Evolutionary conservation across 2,329 filamentous ascomycete species (phyloP).

Genomic region (Hypoxylon rubiginosum): DNA sequence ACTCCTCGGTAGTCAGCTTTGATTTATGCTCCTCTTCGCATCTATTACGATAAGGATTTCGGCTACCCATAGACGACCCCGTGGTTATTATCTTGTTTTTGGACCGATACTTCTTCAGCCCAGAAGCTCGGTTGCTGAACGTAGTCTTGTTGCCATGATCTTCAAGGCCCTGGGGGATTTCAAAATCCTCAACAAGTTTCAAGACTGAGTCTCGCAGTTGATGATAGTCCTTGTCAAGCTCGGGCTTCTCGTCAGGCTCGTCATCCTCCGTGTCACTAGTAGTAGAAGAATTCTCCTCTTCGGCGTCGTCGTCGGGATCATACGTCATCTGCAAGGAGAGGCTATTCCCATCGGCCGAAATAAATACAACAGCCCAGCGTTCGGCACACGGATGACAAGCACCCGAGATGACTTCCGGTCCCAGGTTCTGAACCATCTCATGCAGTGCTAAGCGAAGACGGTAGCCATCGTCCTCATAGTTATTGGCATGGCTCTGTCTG

Average conservation of each 20-base stretch:
- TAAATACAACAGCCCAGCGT: constrained; percentile 84
- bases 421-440: constrained; percentile 77
- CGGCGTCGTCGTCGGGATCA: constrained; percentile 74
- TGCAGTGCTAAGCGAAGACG: constrained; percentile 76
- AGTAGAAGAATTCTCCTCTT: constrained; percentile 73
- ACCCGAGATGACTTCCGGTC: constrained; percentile 73
- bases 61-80: constrained; percentile 66
- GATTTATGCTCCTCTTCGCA: constrained; percentile 47
- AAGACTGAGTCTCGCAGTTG: constrained; percentile 84
- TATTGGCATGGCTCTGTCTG: constrained; percentile 60
- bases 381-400: constrained; percentile 84
- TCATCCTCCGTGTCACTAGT: constrained; percentile 74
- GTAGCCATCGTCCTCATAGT: constrained; percentile 74
- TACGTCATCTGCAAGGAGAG: constrained; percentile 80
- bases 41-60: constrained; percentile 68
- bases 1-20: constrained; percentile 47
- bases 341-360: constrained; percentile 78
- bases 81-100: constrained; percentile 70
- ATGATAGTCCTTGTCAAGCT: constrained; percentile 83
- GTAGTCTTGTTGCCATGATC: constrained; percentile 70
- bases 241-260: constrained; percentile 70
- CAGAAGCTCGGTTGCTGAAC: constrained; percentile 78
- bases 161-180: constrained; percentile 78
- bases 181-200: constrained; percentile 85
- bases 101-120: constrained; percentile 70